Evolutionary conservation across 129 eudicot species (phyloP), one percentile per base, ranked within the genome.

Genomic region (Sambucus nigra): DNA sequence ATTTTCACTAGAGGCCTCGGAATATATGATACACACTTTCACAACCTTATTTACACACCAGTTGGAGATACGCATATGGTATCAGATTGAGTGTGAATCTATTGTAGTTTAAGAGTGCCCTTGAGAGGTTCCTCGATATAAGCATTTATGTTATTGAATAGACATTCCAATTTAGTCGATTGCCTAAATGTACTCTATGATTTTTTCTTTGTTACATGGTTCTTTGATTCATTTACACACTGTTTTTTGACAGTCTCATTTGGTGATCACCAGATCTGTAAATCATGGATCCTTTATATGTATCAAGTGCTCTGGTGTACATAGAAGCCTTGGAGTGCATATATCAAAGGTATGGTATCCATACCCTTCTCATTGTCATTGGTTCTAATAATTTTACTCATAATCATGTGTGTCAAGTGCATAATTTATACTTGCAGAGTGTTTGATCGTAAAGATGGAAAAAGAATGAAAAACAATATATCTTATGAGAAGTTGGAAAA

Each of bases 291-390:
- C 84, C 47, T 85, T 91, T 69, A 82, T 91, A 55, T 91, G 99
- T 60, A 91, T 91, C 69, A 82, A 82, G 74, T 91, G 99, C 69
- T 85, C 99, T 64, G 99, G 99, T 44, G 88, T 82, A 48, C 99
- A 91, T 64, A 79, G 99, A 82, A 79, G 99, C 73, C 94, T 91
- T 5, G 99, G 99, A 61, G 99, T 76, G 64, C 99, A 91, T 55
- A 82, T 85, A 61, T 73, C 99, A 61, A 85, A 91, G 84, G 99
- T 86, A 54, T 11, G 38, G 22, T 42, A 18, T 15, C 9, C 13
- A 35, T 35, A 35, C 42, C n/a, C n/a, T n/a, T 1, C 42, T 35
- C 42, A 1, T 35, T 35, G 42, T 35, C 42, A 12, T 8, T 7
- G 42, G 8, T 2, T 35, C 13, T 12, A 7, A n/a, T n/a, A n/a